Evolutionary conservation across 2,329 filamentous ascomycete species (phyloP), one percentile per base, ranked within the genome.

Genomic region (Dissoconium aciculare): DNA sequence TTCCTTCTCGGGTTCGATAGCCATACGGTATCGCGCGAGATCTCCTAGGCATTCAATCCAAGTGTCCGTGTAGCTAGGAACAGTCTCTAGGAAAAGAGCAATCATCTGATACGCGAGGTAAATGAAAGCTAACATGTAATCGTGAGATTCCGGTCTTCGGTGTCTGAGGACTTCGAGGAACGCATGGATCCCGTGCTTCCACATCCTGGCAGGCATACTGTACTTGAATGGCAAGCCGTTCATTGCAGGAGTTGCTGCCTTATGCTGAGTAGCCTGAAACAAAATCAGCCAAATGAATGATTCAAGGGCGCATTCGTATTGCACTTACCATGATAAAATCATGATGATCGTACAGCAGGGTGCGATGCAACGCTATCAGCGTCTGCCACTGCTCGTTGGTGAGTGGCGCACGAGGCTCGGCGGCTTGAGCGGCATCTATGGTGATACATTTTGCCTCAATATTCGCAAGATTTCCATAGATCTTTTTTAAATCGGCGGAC

Each of bases 1-100:
- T 25, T 79, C 64, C 38, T 89, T 77, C 15, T 78, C 71, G 24
- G 92, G 79, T 51, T 94, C 85, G 26, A 94, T 84, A 0, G 84
- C 83, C 84, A 94, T 94, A 1, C 77, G 65, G 45, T 91, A 94
- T 12, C 85, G 64, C 0, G 77, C 78, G 0, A 95, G 56, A 47
- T 95, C 85, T 0, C 87, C 87, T 0, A 95, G 59, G 31, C 85
- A 94, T 42, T 94, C 87, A 5, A 92, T 81, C 87, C 87, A 95
- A 0, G 81, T 93, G 34, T 89, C 79, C 31, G 79, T 70, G 41
- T 92, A 94, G 0, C 69, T 65, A 0, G 79, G 74, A 0, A 93
- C 81, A 0, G 81, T 92, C 45, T 95, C 87, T 36, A 84, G 79
- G 0, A 94, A 56, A 0, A 94, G 55, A 0, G 81, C 78, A 69